These are phyloP conservation scores for Dendrobium huoshanense DNA, from an alignment of 106 monocot species.

Conservation along the genomic window DNA sequence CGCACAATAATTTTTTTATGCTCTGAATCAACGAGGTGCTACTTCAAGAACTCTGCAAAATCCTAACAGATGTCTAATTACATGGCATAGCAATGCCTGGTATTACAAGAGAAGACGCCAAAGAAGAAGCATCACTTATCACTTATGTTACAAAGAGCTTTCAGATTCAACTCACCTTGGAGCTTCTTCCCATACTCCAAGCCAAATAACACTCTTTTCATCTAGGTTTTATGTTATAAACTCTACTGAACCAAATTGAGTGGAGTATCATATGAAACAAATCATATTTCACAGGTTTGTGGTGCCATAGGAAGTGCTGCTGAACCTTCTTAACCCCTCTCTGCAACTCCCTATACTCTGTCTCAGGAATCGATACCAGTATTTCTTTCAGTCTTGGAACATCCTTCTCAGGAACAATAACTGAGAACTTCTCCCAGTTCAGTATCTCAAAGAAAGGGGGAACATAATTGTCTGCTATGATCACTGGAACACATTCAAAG, in stretches of 20 bases:
- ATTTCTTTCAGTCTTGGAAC: slow-evolving; percentile 43
- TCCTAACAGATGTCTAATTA: too few species aligned
- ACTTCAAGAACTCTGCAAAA: too few species aligned
- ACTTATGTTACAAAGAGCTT: too few species aligned
- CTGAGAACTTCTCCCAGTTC: slow-evolving; percentile 53
- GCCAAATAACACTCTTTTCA: neutral
- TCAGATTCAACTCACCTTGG: neutral
- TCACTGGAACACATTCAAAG: slow-evolving; percentile 59
- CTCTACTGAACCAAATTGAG: slow-evolving; percentile 46
- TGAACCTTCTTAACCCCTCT: slow-evolving; percentile 44
- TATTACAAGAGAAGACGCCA: too few species aligned
- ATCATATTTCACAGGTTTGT: slow-evolving; percentile 42
- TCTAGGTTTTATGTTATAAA: slow-evolving; percentile 31
- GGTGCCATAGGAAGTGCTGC: slow-evolving; percentile 55
- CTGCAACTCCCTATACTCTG: slow-evolving; percentile 31
- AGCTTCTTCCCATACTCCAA: neutral
- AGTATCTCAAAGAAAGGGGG: slow-evolving; percentile 57
- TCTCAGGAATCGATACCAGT: slow-evolving; percentile 21
- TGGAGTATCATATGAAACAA: slow-evolving; percentile 62
- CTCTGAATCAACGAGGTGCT: too few species aligned
- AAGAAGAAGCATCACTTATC: too few species aligned
- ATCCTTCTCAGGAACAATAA: slow-evolving; percentile 39
- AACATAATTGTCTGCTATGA: slow-evolving; percentile 54
- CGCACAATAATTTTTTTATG: too few species aligned
- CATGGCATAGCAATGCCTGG: too few species aligned